Conservation (phyloP, 78 protist genomes). For the Dictyostelium intermedium region DNA sequence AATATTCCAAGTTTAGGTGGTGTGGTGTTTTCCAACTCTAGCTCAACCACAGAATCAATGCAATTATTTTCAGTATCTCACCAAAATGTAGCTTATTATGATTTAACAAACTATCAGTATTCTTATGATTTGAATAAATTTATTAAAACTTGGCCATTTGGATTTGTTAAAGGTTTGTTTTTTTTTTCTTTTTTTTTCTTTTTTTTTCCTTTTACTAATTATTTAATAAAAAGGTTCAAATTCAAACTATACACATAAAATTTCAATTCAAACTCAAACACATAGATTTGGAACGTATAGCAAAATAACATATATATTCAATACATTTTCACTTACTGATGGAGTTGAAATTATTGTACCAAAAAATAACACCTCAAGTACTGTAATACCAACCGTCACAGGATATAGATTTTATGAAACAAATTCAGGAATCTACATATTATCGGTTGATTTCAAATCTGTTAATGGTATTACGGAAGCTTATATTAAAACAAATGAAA, state of each 20-base stretch:
- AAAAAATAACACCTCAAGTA: neutral
- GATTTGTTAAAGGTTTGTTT: neutral
- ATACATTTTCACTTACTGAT: neutral
- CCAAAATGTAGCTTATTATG: neutral
- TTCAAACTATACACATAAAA: neutral
- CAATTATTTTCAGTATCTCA: neutral
- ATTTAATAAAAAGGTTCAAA: neutral
- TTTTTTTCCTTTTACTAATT: too few species aligned
- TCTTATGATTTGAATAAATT: neutral
- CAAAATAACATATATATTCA: neutral
- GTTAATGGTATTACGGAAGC: neutral
- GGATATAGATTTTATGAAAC: neutral
- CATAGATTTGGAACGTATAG: neutral
- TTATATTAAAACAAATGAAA: neutral
- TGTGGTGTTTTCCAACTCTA: neutral
- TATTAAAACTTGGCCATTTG: neutral
- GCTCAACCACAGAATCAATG: neutral
- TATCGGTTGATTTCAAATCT: neutral
- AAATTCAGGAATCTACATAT: neutral
- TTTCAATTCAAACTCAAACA: neutral
- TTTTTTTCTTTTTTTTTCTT: neutral
- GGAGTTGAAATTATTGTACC: neutral
- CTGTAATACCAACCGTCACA: neutral
- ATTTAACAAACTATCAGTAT: neutral
- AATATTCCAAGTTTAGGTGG: neutral